These are phyloP conservation scores for Lepidopterella palustris DNA, from an alignment of 495 filamentous ascomycete species.

Conservation along the genomic window DNA sequence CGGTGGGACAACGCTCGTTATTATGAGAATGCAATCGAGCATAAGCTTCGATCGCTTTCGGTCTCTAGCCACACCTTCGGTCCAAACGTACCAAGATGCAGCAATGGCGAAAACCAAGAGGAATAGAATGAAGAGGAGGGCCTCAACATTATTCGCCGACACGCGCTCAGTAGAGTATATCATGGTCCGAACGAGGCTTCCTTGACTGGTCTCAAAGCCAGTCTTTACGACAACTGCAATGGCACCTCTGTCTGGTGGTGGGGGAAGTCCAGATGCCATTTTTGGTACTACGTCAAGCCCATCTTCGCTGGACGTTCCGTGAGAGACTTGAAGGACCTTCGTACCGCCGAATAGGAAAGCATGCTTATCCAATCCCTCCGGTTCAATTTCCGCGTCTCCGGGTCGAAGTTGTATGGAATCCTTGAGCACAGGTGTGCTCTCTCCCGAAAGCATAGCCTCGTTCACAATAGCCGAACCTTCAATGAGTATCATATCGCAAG, in stretches of 20 bases:
- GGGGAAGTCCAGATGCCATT: conserved; percentile 62
- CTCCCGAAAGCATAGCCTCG: conserved; percentile 97
- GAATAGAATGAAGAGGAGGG: conserved; percentile 93
- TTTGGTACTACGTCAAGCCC: conserved; percentile 52
- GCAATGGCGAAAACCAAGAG: conserved; percentile 92
- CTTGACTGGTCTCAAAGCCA: conserved; percentile 97
- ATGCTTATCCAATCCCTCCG: conserved; percentile 92
- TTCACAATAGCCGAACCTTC: conserved; percentile 97
- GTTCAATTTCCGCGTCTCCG: conserved; percentile 72
- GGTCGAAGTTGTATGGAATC: conserved; percentile 92
- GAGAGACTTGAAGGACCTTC: conserved; percentile 92
- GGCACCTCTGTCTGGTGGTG: conserved; percentile 84
- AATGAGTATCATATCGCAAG: conserved; percentile 92
- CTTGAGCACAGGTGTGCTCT: conserved; percentile 94
- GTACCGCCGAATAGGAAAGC: conserved; percentile 94
- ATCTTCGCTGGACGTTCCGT: conserved; percentile 65
- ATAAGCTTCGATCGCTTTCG: conserved; percentile 95
- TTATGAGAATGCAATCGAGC: conserved; percentile 93
- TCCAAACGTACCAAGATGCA: conserved; percentile 99
- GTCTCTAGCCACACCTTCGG: conserved; percentile 86
- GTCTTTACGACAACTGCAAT: conserved; percentile 95
- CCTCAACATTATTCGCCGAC: conserved; percentile 93
- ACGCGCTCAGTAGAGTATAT: conserved; percentile 99
- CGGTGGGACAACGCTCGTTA: conserved; percentile 94
- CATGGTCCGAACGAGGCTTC: conserved; percentile 96